A percentile compares a stretch with the other conserved stretches of the same genome.
These are phyloP conservation scores for Spinacia oleracea DNA, from an alignment of 179 eudicot species.

Conservation along the genomic window DNA sequence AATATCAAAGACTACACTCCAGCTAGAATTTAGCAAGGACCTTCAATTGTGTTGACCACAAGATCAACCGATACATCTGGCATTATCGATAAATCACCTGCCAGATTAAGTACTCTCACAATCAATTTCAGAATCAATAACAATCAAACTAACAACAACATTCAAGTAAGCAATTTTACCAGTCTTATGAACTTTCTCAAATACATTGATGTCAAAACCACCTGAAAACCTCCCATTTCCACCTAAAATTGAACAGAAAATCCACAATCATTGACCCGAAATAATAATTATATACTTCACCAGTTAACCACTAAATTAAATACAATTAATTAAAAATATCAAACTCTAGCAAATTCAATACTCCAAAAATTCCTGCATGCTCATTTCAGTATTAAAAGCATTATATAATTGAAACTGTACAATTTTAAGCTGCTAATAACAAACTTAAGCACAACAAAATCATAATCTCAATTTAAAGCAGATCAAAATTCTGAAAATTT, in stretches of 20 bases:
- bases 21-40: conserved; percentile 37
- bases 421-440: too few species aligned
- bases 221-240: conserved; percentile 72
- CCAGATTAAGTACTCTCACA: conserved; percentile 26
- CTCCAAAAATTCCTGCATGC: too few species aligned
- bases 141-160: background rate
- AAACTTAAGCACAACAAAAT: too few species aligned
- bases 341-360: too few species aligned
- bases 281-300: background rate
- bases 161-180: conserved; percentile 41
- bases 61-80: conserved; percentile 79
- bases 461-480: background rate
- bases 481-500: background rate
- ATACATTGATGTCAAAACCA: conserved; percentile 85
- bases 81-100: conserved; percentile 62
- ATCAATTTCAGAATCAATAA: background rate
- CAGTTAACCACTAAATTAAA: background rate
- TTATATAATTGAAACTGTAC: too few species aligned
- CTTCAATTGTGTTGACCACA: conserved; percentile 71
- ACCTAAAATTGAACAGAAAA: conserved; percentile 41
- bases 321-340: too few species aligned
- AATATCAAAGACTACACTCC: background rate
- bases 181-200: conserved; percentile 65
- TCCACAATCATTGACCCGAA: background rate
- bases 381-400: too few species aligned